phyloP scores from a whole-genome alignment of 2,329 filamentous ascomycete species.

The Aspergillus oerlinghausenensis region DNA sequence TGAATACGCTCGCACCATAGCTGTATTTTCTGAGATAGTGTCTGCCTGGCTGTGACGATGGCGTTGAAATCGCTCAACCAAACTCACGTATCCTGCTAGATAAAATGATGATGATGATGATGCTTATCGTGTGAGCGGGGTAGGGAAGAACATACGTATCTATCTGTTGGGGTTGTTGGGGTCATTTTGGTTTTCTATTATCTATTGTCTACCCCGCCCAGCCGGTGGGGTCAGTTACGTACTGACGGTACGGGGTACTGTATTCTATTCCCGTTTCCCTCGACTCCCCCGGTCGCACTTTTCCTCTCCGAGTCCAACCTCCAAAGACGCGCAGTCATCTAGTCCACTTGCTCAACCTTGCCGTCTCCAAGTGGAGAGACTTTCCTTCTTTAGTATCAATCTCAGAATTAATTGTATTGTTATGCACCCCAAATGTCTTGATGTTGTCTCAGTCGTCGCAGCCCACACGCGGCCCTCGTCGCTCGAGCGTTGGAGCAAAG shows the following conservation, averaged over 20 bases:
- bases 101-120: background rate
- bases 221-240: background rate
- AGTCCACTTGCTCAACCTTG: background rate
- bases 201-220: background rate
- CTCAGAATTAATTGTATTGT: slow-evolving; percentile 1
- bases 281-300: background rate
- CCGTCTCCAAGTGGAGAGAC: slow-evolving; percentile 20
- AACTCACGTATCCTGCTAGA: background rate
- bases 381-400: background rate
- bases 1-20: slow-evolving; percentile 9
- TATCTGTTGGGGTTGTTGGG: background rate
- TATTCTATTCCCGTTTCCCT: background rate
- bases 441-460: slow-evolving; percentile 31
- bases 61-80: background rate
- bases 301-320: background rate
- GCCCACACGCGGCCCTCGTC: slow-evolving; percentile 18
- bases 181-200: background rate
- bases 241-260: too few species aligned
- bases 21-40: background rate
- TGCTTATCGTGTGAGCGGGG: background rate
- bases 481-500: slow-evolving; percentile 24
- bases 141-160: background rate
- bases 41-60: background rate
- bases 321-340: background rate
- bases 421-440: slow-evolving; percentile 19